These are phyloP conservation scores for Earliella scabrosa DNA, from an alignment of 1,284 basidiomycete genomes.

Conservation along the genomic window DNA sequence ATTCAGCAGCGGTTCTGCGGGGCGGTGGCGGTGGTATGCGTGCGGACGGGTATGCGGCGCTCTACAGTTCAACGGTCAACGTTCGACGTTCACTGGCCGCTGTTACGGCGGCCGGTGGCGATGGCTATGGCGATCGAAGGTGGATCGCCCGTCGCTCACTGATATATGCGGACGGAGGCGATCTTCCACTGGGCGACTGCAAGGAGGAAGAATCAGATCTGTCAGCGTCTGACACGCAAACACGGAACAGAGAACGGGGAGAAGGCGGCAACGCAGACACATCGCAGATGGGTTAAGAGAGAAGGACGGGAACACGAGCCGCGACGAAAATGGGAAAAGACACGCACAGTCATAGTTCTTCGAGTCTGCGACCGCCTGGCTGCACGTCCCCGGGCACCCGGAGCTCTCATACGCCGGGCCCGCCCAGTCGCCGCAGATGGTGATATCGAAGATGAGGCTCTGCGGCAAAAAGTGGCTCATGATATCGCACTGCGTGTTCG, in stretches of 20 bases:
- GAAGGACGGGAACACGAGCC: neutral
- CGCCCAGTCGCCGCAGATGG: slow-evolving; percentile 73
- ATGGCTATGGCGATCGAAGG: neutral
- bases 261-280: neutral
- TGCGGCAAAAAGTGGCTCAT: slow-evolving; percentile 72
- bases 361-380: slow-evolving; percentile 64
- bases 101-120: too few species aligned
- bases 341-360: slow-evolving; percentile 51
- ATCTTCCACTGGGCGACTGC: too few species aligned
- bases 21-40: too few species aligned
- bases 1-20: too few species aligned
- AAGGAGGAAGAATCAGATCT: too few species aligned
- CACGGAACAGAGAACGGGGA: neutral
- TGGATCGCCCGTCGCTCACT: too few species aligned
- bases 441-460: slow-evolving; percentile 60
- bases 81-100: too few species aligned
- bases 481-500: slow-evolving; percentile 61
- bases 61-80: too few species aligned
- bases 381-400: slow-evolving; percentile 76
- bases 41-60: too few species aligned
- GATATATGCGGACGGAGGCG: too few species aligned
- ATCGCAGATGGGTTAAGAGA: neutral
- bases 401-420: slow-evolving; percentile 53
- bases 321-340: neutral
- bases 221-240: too few species aligned